These are phyloP conservation scores for Fusarium phyllophilum DNA, from an alignment of 2,329 filamentous ascomycete genomes.

Conservation along the genomic window DNA sequence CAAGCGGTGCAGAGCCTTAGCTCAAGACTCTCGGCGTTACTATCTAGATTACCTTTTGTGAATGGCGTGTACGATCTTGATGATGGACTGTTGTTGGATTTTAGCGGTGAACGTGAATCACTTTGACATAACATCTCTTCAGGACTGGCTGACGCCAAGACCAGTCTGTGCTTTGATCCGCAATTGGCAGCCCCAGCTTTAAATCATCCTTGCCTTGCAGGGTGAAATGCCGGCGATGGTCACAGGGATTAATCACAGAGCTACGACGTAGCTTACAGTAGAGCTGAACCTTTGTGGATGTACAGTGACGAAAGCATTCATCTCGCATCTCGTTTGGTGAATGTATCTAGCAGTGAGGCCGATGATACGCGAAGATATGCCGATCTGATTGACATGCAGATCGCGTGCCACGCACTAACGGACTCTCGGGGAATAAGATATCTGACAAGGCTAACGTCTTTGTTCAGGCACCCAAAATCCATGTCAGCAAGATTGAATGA, in stretches of 20 bases:
- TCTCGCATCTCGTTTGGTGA: background rate
- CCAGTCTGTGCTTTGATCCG: background rate
- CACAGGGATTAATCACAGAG: rapidly evolving
- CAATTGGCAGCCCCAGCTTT: background rate
- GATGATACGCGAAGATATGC: background rate
- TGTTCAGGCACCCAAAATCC: background rate
- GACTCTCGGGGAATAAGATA: background rate
- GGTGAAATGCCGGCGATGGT: background rate
- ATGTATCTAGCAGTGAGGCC: too few species aligned
- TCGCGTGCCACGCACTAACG: background rate
- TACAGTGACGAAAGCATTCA: rapidly evolving
- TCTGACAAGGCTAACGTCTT: background rate
- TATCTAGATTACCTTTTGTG: too few species aligned
- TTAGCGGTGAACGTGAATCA: background rate
- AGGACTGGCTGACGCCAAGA: background rate
- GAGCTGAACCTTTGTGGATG: rapidly evolving
- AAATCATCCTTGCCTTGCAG: background rate
- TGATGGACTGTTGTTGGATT: too few species aligned
- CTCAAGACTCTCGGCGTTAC: background rate
- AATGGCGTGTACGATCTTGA: too few species aligned
- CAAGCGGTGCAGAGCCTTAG: background rate
- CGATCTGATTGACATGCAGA: background rate
- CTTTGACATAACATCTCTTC: background rate
- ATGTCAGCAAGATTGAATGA: background rate
- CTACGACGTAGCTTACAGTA: rapidly evolving